Percentiles rank a stretch among this genome's conserved stretches.
phyloP scores from a whole-genome alignment of 768 basidiomycete genomes.

The Boletus reticulatus region DNA sequence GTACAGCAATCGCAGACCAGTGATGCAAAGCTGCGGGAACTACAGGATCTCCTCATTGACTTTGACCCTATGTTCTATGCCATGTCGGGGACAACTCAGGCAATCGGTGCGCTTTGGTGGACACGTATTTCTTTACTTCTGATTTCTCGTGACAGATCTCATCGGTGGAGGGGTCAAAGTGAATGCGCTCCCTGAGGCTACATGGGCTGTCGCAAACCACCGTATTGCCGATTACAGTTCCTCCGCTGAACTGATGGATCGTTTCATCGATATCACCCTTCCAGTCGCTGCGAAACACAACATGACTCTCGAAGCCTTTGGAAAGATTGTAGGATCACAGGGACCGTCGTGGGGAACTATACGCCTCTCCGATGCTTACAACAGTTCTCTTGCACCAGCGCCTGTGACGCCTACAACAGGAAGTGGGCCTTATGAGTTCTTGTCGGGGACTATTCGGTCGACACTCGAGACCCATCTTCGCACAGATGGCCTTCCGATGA shows the following conservation, averaged over 20 bases:
- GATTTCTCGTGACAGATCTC: constrained; percentile 35
- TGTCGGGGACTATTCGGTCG: constrained; percentile 45
- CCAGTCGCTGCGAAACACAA: constrained; percentile 35
- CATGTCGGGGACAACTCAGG: constrained; percentile 27
- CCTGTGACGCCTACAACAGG: constrained; percentile 40
- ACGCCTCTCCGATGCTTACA: constrained; percentile 37
- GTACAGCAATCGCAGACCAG: constrained; percentile 21
- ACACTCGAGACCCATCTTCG: constrained; percentile 34
- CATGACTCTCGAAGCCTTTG: constrained; percentile 42
- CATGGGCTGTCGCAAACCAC: constrained; percentile 36
- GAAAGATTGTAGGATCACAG: constrained; percentile 23
- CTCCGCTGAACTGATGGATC: constrained; percentile 5
- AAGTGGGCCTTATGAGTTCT: constrained; percentile 37
- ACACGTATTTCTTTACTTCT: constrained; percentile 12
- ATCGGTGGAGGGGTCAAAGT: constrained; percentile 42
- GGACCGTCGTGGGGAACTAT: constrained; percentile 36
- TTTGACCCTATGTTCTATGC: constrained; percentile 21
- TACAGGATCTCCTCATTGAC: constrained; percentile 14
- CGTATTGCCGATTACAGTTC: constrained; percentile 35
- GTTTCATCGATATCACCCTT: constrained; percentile 6
- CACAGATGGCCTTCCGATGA: constrained; percentile 20
- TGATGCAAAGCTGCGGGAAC: constrained; percentile 18
- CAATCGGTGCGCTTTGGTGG: constrained; percentile 19
- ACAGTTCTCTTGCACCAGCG: constrained; percentile 37
- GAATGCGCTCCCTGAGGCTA: constrained; percentile 46